Conservation (phyloP, 2,329 filamentous ascomycete species). For the Dothideomycetes sp. region DNA sequence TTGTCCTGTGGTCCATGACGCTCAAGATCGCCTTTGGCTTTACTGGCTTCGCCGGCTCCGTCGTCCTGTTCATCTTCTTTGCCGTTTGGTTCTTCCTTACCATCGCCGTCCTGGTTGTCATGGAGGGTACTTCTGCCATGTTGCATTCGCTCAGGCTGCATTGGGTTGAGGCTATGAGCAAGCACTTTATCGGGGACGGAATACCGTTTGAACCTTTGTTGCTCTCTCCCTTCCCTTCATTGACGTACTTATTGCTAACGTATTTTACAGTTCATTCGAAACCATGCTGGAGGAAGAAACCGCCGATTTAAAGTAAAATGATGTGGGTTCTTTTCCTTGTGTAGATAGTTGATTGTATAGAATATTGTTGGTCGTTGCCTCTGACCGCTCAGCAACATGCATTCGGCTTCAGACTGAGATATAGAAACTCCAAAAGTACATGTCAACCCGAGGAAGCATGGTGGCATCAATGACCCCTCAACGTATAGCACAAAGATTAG, state of each 20-base stretch:
- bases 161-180: conserved; percentile 97
- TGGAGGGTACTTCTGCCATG: conserved; percentile 96
- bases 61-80: conserved; percentile 75
- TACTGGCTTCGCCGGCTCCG: conserved; percentile 56
- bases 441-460: no score
- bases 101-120: conserved; percentile 71
- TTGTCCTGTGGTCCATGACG: conserved; percentile 96
- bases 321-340: neutral
- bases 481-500: no score
- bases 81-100: conserved; percentile 83
- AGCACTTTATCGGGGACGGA: conserved; percentile 88
- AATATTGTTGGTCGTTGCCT: no score
- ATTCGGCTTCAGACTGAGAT: no score
- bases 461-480: no score
- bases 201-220: conserved; percentile 73
- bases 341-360: neutral
- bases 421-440: no score
- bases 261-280: no score
- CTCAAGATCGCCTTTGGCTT: conserved; percentile 63
- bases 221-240: no score
- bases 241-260: no score
- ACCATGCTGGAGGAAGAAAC: conserved; percentile 70
- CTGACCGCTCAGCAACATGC: no score
- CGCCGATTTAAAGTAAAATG: conserved; percentile 22
- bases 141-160: conserved; percentile 82